These are phyloP conservation scores for Pythium chondricola DNA, from an alignment of 352 stramenopile species.

Conservation along the genomic window DNA sequence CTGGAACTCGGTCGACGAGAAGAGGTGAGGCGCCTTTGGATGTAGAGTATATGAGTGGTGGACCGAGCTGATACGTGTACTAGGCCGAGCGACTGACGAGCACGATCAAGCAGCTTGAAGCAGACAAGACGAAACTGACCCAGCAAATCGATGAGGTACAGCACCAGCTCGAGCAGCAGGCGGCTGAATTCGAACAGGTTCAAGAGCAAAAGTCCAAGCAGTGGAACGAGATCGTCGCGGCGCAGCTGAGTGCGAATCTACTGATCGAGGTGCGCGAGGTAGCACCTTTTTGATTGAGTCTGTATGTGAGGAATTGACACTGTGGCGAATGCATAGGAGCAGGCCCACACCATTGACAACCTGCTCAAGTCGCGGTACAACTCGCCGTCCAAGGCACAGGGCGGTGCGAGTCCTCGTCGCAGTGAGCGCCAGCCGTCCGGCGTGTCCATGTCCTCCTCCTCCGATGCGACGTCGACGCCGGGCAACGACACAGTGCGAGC, in stretches of 20 bases:
- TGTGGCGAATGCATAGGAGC: too few relatives aligned
- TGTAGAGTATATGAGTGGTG: not conserved
- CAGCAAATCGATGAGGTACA: constrained; percentile 35
- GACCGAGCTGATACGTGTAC: not conserved
- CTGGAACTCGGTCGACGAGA: constrained; percentile 32
- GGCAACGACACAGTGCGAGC: not conserved
- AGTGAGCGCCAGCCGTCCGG: constrained; percentile 1
- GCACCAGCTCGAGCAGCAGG: constrained; percentile 34
- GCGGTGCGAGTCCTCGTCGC: constrained; percentile 7
- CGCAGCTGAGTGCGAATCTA: constrained; percentile 65
- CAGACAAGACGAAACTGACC: constrained; percentile 29
- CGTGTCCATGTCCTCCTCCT: not conserved
- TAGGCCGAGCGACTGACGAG: constrained; percentile 29
- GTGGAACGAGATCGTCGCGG: constrained; percentile 65
- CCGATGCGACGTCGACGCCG: not conserved
- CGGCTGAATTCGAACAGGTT: constrained; percentile 43
- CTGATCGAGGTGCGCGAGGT: constrained; percentile 79
- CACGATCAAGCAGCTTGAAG: constrained; percentile 29
- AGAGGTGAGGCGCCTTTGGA: constrained; percentile 29
- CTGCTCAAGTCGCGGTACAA: constrained; percentile 43
- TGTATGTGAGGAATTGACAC: too few relatives aligned
- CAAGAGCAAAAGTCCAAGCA: constrained; percentile 59
- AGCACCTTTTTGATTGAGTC: too few relatives aligned
- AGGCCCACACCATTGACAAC: constrained; percentile 73
- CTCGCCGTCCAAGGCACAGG: constrained; percentile 29